A percentile compares a stretch with the other conserved stretches of the same genome.
These are phyloP conservation scores for Botrytis fabae DNA, from an alignment of 2,329 filamentous ascomycete species.

Conservation along the genomic window DNA sequence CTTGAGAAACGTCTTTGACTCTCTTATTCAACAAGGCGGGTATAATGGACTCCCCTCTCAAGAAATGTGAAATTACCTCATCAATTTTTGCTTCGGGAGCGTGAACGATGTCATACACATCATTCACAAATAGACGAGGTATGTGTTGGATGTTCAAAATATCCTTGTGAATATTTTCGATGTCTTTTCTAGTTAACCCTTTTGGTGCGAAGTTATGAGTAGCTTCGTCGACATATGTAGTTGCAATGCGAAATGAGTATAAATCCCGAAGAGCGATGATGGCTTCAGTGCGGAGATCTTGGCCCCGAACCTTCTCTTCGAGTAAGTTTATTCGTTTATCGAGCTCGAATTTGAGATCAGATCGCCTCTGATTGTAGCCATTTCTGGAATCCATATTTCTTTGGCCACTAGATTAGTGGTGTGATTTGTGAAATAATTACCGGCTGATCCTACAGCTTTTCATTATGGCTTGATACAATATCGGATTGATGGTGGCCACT, in stretches of 20 bases:
- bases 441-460: too few relatives aligned
- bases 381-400: background rate
- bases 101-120: background rate
- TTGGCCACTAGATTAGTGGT: background rate
- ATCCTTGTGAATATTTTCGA: background rate
- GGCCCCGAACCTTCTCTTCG: background rate
- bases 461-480: background rate
- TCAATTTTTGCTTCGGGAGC: background rate
- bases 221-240: background rate
- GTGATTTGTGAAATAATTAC: background rate
- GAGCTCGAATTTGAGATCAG: background rate
- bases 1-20: background rate
- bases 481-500: too few relatives aligned
- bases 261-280: background rate
- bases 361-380: background rate
- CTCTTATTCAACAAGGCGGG: rapidly evolving
- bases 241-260: background rate
- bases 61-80: background rate
- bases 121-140: background rate
- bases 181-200: background rate
- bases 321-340: background rate
- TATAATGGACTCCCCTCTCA: too few relatives aligned
- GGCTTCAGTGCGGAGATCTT: background rate
- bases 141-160: background rate
- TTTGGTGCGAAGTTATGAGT: too few relatives aligned